phyloP scores from a whole-genome alignment of 208 protist genomes.

The Acanthamoeba royreba region DNA sequence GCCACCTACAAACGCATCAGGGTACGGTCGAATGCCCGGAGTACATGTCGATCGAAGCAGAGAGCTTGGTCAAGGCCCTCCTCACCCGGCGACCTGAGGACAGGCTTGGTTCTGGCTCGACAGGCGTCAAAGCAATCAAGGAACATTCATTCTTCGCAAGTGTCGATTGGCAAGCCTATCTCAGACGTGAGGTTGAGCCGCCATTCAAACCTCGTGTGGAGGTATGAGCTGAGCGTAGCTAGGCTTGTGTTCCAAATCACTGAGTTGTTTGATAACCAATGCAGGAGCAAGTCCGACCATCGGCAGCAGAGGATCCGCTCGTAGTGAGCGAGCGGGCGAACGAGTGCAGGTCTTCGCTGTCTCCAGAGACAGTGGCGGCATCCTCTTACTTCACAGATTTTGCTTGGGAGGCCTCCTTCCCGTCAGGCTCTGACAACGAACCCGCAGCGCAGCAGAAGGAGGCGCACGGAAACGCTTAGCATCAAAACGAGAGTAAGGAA shows the following conservation, averaged over 20 bases:
- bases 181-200: background rate
- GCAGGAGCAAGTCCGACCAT: background rate
- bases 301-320: background rate
- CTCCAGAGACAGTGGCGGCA: background rate
- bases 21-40: conserved; percentile 58
- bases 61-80: conserved; percentile 48
- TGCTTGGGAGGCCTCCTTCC: background rate
- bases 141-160: conserved; percentile 27
- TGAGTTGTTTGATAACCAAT: too few species aligned
- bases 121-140: conserved; percentile 63
- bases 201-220: conserved; percentile 15
- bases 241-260: too few species aligned
- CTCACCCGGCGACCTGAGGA: conserved; percentile 51
- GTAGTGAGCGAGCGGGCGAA: background rate
- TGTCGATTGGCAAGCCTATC: conserved; percentile 33
- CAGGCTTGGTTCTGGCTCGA: conserved; percentile 46
- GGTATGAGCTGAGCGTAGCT: too few species aligned
- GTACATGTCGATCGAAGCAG: conserved; percentile 37
- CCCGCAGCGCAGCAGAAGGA: too few species aligned
- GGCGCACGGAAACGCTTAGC: too few species aligned
- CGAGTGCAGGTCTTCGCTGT: background rate
- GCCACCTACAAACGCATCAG: too few species aligned
- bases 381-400: conserved; percentile 44
- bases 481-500: too few species aligned
- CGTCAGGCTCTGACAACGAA: too few species aligned